phyloP scores from a whole-genome alignment of 805 yeast genomes.

The Kuraishia floccosa region DNA sequence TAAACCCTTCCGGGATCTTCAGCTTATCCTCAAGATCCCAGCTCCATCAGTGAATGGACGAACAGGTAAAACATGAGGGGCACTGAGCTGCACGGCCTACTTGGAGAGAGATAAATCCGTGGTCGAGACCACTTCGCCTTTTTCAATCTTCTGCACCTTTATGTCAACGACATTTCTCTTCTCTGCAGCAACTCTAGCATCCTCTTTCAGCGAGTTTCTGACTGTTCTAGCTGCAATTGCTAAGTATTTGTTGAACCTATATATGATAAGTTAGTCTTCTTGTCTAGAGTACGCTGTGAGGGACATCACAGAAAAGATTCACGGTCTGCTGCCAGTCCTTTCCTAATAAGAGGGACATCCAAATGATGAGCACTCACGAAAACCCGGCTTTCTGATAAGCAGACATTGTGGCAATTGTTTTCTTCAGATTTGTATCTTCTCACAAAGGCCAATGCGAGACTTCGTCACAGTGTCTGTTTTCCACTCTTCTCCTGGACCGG shows the following conservation, averaged over 20 bases:
- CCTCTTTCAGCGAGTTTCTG: slow-evolving; percentile 83
- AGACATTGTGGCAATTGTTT: slow-evolving; percentile 26
- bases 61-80: too few species aligned
- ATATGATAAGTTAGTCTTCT: not conserved
- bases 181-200: slow-evolving; percentile 60
- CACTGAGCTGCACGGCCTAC: too few species aligned
- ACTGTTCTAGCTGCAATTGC: slow-evolving; percentile 84
- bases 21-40: too few species aligned
- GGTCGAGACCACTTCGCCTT: slow-evolving; percentile 38
- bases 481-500: not conserved
- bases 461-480: not conserved
- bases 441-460: not conserved
- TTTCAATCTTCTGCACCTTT: slow-evolving; percentile 56
- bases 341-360: too few species aligned
- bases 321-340: too few species aligned
- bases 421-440: not conserved
- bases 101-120: slow-evolving; percentile 10
- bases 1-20: too few species aligned
- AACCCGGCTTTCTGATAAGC: slow-evolving; percentile 60
- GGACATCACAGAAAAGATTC: too few species aligned
- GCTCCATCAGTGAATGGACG: too few species aligned
- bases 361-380: slow-evolving; percentile 35
- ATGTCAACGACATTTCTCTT: slow-evolving; percentile 70
- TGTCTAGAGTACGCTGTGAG: not conserved
- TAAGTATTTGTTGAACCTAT: slow-evolving; percentile 75